Conservation (phyloP, 2,329 filamentous ascomycete genomes). For the Sarocladiaceae sp. region DNA sequence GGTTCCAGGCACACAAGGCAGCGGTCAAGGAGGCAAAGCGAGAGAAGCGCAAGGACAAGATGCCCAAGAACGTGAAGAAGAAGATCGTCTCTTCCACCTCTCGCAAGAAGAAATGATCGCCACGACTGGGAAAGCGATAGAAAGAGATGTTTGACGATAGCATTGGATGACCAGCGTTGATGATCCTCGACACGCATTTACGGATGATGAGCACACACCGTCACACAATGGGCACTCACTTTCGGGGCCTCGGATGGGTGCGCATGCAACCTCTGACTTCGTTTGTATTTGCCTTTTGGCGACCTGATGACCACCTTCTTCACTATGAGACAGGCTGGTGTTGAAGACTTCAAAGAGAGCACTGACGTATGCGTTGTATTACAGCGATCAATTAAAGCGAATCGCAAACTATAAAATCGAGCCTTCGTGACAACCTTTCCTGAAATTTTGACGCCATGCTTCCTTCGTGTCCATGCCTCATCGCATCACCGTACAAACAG, state of each 20-base stretch:
- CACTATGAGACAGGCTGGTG: conserved; percentile 17
- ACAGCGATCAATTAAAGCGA: too few species aligned
- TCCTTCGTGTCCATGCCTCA: too few species aligned
- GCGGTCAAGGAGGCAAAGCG: conserved; percentile 93
- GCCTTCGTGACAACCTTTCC: background rate
- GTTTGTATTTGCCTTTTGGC: conserved; percentile 19
- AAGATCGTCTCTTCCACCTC: conserved; percentile 64
- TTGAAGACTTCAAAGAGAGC: conserved; percentile 62
- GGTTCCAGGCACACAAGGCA: conserved; percentile 64
- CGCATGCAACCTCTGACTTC: conserved; percentile 33
- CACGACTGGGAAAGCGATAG: background rate
- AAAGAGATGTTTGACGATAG: background rate
- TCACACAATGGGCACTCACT: conserved; percentile 24
- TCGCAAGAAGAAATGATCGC: conserved; percentile 49
- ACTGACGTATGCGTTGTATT: conserved; percentile 36
- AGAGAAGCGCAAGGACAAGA: conserved; percentile 90
- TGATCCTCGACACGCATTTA: conserved; percentile 23
- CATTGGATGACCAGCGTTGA: background rate
- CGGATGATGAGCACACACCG: conserved; percentile 44
- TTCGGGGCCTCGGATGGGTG: conserved; percentile 16
- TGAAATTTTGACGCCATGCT: too few species aligned
- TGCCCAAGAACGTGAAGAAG: conserved; percentile 96
- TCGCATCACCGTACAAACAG: too few species aligned
- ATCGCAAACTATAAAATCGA: background rate
- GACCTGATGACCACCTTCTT: conserved; percentile 30